phyloP scores from a whole-genome alignment of 768 basidiomycete species.

The Russula olivacea region DNA sequence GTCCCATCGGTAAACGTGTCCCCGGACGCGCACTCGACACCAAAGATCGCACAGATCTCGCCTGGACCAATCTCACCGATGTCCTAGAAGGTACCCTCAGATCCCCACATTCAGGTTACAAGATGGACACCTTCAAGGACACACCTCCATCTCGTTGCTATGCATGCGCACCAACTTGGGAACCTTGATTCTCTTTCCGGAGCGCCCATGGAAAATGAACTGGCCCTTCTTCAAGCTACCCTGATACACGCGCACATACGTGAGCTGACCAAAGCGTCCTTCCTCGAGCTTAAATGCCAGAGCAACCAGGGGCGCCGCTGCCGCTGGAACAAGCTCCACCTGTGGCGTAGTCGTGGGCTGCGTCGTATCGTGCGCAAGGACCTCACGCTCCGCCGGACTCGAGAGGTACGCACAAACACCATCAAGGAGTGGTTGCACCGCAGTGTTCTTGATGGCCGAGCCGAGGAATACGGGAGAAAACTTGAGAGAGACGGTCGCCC shows the following conservation, averaged over 20 bases:
- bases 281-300: constrained; percentile 99
- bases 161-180: constrained; percentile 97
- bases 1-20: constrained; percentile 97
- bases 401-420: constrained; percentile 95
- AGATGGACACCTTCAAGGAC: constrained; percentile 20
- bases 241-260: constrained; percentile 98
- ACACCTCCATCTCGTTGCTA: constrained; percentile 96
- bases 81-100: constrained; percentile 47
- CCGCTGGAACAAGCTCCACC: constrained; percentile 75
- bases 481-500: constrained; percentile 79
- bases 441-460: constrained; percentile 96
- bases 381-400: constrained; percentile 72
- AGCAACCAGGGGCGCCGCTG: constrained; percentile 82
- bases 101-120: background rate
- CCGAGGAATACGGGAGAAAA: constrained; percentile 98
- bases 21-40: constrained; percentile 95
- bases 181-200: constrained; percentile 96
- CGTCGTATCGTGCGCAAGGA: constrained; percentile 61
- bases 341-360: constrained; percentile 57
- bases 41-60: constrained; percentile 99
- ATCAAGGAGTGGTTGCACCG: constrained; percentile 88
- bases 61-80: constrained; percentile 91
- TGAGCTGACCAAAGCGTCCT: constrained; percentile 93
- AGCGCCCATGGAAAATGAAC: constrained; percentile 85
- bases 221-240: constrained; percentile 83